These are phyloP conservation scores for Populus davidiana DNA, from an alignment of 345 rosid species.

Conservation along the genomic window DNA sequence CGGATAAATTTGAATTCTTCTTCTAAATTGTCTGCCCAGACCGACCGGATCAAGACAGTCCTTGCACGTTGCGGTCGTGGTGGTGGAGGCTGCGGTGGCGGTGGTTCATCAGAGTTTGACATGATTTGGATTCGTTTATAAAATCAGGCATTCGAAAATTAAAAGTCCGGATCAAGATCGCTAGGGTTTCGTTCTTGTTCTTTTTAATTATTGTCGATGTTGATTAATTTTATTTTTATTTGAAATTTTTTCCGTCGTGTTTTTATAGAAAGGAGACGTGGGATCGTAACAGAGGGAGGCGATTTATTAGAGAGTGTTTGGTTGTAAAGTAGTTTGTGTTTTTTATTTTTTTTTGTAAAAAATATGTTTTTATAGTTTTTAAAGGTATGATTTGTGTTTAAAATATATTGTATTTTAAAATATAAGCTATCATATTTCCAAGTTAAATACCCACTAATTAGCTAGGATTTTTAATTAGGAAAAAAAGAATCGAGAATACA, in stretches of 20 bases:
- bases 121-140: not conserved
- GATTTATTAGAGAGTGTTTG: no score
- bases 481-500: not conserved
- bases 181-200: not conserved
- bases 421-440: no score
- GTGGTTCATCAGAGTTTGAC: slow-evolving; percentile 2
- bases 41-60: slow-evolving; percentile 53
- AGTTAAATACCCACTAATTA: no score
- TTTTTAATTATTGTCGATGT: not conserved
- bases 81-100: slow-evolving; percentile 2
- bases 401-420: no score
- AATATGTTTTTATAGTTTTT: no score
- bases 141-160: not conserved
- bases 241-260: not conserved
- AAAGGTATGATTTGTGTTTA: no score
- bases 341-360: no score
- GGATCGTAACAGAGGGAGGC: not conserved
- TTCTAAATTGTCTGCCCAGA: slow-evolving; percentile 71
- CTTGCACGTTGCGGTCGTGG: not conserved
- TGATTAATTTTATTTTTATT: not conserved
- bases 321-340: no score
- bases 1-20: slow-evolving; percentile 59
- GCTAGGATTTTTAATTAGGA: no score
- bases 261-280: not conserved
- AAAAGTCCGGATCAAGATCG: not conserved